A percentile compares a stretch with the other conserved stretches of the same genome.
These are phyloP conservation scores for Microsporum canis DNA, from an alignment of 2,329 filamentous ascomycete species.

Conservation along the genomic window DNA sequence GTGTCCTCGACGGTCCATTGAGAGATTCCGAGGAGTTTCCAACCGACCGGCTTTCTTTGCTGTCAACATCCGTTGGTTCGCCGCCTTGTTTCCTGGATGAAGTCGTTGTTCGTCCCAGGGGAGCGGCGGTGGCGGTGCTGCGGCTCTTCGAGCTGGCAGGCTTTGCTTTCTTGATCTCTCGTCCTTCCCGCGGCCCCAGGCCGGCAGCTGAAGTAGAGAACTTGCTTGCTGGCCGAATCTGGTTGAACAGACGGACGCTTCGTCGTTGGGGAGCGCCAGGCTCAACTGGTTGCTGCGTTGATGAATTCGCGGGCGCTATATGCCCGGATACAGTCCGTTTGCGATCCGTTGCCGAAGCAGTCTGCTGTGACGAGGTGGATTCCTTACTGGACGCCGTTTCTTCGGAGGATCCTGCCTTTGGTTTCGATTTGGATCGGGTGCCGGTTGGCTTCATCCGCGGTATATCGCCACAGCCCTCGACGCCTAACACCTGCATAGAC, in stretches of 20 bases:
- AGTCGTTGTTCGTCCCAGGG: slow-evolving; percentile 75
- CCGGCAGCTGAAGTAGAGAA: slow-evolving; percentile 50
- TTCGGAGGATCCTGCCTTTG: slow-evolving; percentile 31
- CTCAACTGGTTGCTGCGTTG: slow-evolving; percentile 47
- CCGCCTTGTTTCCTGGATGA: slow-evolving; percentile 69
- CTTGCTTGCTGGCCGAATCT: slow-evolving; percentile 53
- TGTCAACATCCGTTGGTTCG: slow-evolving; percentile 54
- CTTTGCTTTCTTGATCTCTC: slow-evolving; percentile 76
- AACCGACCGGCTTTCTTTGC: slow-evolving; percentile 45
- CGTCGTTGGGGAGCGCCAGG: slow-evolving; percentile 53
- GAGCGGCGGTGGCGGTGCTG: slow-evolving; percentile 56
- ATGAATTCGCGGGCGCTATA: slow-evolving; percentile 38
- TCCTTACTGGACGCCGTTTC: slow-evolving; percentile 21
- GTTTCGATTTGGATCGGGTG: slow-evolving; percentile 32
- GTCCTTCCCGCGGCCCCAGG: slow-evolving; percentile 49
- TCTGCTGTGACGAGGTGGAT: slow-evolving; percentile 22
- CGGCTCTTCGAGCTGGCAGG: slow-evolving; percentile 59
- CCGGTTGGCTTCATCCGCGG: slow-evolving; percentile 52
- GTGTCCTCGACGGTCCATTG: slow-evolving; percentile 23
- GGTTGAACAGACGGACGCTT: slow-evolving; percentile 61
- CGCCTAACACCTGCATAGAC: slow-evolving; percentile 43
- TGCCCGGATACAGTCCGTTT: slow-evolving; percentile 93
- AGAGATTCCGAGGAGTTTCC: slow-evolving; percentile 16
- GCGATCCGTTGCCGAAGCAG: slow-evolving; percentile 45
- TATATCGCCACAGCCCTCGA: slow-evolving; percentile 42